These are phyloP conservation scores for apple (Malus domestica) DNA, from an alignment of 306 rosid genomes.

Conservation along the genomic window ASM211411v1 NC_041797.1:11456501-11457000, in stretches of 20 bases:
- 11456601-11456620: conserved; percentile 54
- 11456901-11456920: conserved; percentile 53
- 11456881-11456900: conserved; percentile 42
- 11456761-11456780: conserved; percentile 70
- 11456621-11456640: conserved; percentile 62
- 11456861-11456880: conserved; percentile 58
- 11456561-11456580: conserved; percentile 47
- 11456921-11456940: conserved; percentile 81
- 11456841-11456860: conserved; percentile 82
- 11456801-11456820: conserved; percentile 64
- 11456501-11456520: conserved; percentile 72
- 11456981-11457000: conserved; percentile 59
- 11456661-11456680: conserved; percentile 28
- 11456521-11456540: conserved; percentile 60
- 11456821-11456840: conserved; percentile 80
- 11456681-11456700: conserved; percentile 26
- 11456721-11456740: conserved; percentile 56
- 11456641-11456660: conserved; percentile 37
- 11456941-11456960: conserved; percentile 73
- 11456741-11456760: conserved; percentile 81
- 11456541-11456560: conserved; percentile 61
- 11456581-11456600: conserved; percentile 64
- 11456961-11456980: conserved; percentile 56
- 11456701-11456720: conserved; percentile 34
- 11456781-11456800: conserved; percentile 60